Evolutionary conservation across 352 stramenopile species (phyloP), one percentile per base, ranked within the genome.

Genomic region (Globisporangium lucens): DNA sequence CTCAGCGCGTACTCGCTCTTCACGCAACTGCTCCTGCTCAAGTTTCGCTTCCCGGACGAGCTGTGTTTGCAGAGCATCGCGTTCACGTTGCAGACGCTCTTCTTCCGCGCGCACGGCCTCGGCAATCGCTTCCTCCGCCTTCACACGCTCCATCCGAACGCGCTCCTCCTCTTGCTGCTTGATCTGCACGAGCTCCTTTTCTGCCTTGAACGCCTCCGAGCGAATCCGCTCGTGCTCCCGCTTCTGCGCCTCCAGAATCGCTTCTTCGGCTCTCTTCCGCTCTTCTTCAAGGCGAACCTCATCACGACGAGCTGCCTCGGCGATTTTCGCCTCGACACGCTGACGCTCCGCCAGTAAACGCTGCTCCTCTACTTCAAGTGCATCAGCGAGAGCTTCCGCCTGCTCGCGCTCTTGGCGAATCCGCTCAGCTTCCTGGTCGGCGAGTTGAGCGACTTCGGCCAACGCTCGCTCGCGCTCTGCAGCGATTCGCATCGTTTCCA

Each of bases 291-390:
- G 43, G 1, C 58, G 58, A 43, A 46, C 3, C 2, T 27, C 8
- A 5, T 66, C 58, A 4, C n/a, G 43, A 4, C 29, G 56, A 17
- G 38, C 35, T 4, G 35, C 41, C 46, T 73, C 63, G 2, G 63
- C 52, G 2, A 83, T 61, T 38, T 79, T 73, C 60, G 76, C 60
- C 72, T 84, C 68, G 0, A 62, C 60, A 4, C 30, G 38, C 52
- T 53, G 27, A 12, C 51, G 66, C 30, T 64, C 65, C 5, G 36
- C 56, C 1, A 52, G 36, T 56, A 71, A 36, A 59, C 62, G 71
- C 22, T 76, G 63, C n/a, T 63, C 55, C 60, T 78, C 66, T 2
- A 69, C 12, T 55, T 33, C 46, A 9, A 70, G 46, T 6, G 70
- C 35, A 17, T 64, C 65, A 47, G 73, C 72, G 0, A 76, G 59